Conservation (phyloP, 2,329 filamentous ascomycete species). For the Stagonosporopsis chrysanthemi region DNA sequence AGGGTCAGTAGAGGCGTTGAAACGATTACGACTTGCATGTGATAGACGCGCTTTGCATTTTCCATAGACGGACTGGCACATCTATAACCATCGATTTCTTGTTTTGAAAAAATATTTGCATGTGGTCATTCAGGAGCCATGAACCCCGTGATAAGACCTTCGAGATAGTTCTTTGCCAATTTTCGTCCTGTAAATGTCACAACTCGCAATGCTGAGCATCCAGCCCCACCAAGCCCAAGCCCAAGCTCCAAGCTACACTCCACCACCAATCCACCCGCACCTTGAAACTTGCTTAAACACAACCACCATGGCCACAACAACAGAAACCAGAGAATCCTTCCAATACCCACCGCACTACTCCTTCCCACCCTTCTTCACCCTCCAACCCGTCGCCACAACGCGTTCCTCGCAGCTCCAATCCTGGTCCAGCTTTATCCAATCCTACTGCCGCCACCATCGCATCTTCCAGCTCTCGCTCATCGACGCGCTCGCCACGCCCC, state of each 20-base stretch:
- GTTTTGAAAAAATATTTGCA: not conserved
- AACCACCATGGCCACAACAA: constrained; percentile 8
- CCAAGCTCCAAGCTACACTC: constrained; percentile 16
- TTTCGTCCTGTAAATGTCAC: not conserved
- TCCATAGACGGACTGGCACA: not conserved
- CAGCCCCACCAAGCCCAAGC: constrained; percentile 19
- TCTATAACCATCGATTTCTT: constrained; percentile 1
- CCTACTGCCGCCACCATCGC: constrained; percentile 81
- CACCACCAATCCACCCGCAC: constrained; percentile 1
- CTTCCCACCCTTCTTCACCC: constrained; percentile 87
- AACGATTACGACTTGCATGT: constrained; percentile 10
- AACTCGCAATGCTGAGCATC: not conserved
- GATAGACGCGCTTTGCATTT: constrained; percentile 16
- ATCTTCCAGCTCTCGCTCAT: constrained; percentile 77
- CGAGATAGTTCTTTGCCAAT: not conserved
- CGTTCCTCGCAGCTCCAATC: constrained; percentile 78
- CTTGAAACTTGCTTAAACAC: not conserved
- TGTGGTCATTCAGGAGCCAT: too few species aligned
- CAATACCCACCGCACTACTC: constrained; percentile 63
- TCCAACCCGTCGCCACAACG: constrained; percentile 76
- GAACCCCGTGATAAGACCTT: not conserved
- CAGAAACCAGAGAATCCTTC: constrained; percentile 37
- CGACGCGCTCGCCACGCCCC: constrained; percentile 59
- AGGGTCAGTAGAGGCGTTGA: constrained; percentile 20
- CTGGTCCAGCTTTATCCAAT: constrained; percentile 85